These are phyloP conservation scores for Mycena venus DNA, from an alignment of 768 basidiomycete genomes.

Conservation along the genomic window DNA sequence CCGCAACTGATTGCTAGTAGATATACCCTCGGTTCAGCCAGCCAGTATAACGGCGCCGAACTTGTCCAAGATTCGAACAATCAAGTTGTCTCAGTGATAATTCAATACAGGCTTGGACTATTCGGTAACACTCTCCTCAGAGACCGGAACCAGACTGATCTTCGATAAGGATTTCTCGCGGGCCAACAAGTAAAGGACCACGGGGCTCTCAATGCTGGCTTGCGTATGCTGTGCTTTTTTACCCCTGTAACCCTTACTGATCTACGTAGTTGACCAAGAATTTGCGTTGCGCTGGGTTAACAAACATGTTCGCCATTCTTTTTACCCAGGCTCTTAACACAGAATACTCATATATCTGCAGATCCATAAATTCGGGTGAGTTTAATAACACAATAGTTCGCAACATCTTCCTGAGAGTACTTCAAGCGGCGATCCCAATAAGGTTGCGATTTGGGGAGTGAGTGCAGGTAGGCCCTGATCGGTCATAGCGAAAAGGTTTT, in stretches of 20 bases:
- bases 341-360: neutral
- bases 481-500: neutral
- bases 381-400: no score
- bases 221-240: conserved; percentile 30
- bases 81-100: conserved; percentile 14
- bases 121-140: neutral
- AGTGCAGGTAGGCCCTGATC: conserved; percentile 35
- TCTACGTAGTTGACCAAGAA: conserved; percentile 41
- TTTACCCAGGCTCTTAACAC: neutral
- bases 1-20: neutral
- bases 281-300: conserved; percentile 48
- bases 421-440: conserved; percentile 33
- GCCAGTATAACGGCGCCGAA: conserved; percentile 20
- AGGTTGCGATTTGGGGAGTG: conserved; percentile 45
- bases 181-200: conserved; percentile 39
- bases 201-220: conserved; percentile 45
- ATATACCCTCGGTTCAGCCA: conserved; percentile 18
- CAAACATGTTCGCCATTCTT: conserved; percentile 34
- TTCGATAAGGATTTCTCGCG: conserved; percentile 41
- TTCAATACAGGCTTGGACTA: no score
- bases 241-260: neutral
- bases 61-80: conserved; percentile 28
- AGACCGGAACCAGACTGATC: neutral
- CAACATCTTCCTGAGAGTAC: neutral
- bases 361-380: neutral